These are phyloP conservation scores for Botryotinia convoluta DNA, from an alignment of 2,329 filamentous ascomycete species.

Conservation along the genomic window DNA sequence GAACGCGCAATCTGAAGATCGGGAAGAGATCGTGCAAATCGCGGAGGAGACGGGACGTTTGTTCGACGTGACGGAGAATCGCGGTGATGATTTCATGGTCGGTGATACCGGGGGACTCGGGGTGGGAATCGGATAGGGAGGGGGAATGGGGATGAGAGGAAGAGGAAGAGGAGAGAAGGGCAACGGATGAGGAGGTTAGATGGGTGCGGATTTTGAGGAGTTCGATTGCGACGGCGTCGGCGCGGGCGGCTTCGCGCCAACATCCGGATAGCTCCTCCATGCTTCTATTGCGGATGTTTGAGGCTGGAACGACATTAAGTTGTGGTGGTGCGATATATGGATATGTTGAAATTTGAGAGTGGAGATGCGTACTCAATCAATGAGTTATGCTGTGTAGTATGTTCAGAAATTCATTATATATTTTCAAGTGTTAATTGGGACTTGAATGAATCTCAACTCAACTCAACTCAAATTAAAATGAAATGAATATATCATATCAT, in stretches of 20 bases:
- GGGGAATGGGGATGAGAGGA: background rate
- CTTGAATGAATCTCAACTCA: background rate
- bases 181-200: conserved; percentile 42
- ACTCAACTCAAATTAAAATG: background rate
- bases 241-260: conserved; percentile 53
- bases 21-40: conserved; percentile 55
- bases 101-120: background rate
- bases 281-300: background rate
- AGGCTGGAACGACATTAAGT: conserved; percentile 34
- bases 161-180: background rate
- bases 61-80: conserved; percentile 41
- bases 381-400: background rate
- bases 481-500: background rate
- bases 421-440: background rate
- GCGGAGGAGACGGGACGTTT: conserved; percentile 47
- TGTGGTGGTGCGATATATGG: conserved; percentile 24
- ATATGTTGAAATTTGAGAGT: background rate
- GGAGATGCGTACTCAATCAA: background rate
- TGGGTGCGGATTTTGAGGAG: conserved; percentile 50
- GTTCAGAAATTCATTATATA: background rate
- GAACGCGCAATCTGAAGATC: conserved; percentile 49
- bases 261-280: conserved; percentile 45
- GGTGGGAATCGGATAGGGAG: background rate
- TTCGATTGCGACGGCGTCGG: conserved; percentile 47
- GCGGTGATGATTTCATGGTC: conserved; percentile 47